Conservation (phyloP, 805 yeast genomes). For the Danielia reshetovae region DNA sequence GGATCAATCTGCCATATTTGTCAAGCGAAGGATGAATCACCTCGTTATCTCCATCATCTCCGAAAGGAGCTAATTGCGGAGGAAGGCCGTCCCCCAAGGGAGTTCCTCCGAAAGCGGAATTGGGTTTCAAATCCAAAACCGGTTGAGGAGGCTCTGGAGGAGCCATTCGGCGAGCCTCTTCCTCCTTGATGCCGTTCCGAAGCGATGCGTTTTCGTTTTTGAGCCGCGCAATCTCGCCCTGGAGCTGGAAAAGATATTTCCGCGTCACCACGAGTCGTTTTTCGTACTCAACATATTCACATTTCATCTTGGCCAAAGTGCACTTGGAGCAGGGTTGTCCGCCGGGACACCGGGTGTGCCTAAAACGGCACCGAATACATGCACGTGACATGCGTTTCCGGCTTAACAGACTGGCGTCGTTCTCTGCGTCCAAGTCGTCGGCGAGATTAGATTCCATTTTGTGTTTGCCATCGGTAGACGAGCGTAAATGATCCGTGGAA, state of each 20-base stretch:
- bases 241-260: constrained; percentile 63
- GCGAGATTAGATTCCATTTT: neutral
- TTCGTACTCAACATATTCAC: constrained; percentile 71
- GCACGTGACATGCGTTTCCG: constrained; percentile 38
- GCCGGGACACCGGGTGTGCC: constrained; percentile 77
- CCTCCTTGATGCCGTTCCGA: constrained; percentile 40
- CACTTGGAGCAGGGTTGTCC: constrained; percentile 73
- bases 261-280: constrained; percentile 70
- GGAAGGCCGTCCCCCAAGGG: neutral
- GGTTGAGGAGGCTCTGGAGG: neutral
- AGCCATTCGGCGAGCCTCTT: constrained; percentile 14
- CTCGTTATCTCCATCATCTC: constrained; percentile 26
- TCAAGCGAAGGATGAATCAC: constrained; percentile 70
- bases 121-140: neutral
- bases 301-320: constrained; percentile 46
- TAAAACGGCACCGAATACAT: constrained; percentile 64
- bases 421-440: neutral
- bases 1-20: constrained; percentile 65
- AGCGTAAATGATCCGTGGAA: too few species aligned
- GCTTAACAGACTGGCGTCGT: too few species aligned
- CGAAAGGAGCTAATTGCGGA: constrained; percentile 1
- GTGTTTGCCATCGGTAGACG: neutral
- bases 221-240: constrained; percentile 60
- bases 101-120: neutral
- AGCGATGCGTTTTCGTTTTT: constrained; percentile 63